Evolutionary conservation across 495 filamentous ascomycete genomes (phyloP), one percentile per base, ranked within the genome.

Genomic region (Immersiella caudata): DNA sequence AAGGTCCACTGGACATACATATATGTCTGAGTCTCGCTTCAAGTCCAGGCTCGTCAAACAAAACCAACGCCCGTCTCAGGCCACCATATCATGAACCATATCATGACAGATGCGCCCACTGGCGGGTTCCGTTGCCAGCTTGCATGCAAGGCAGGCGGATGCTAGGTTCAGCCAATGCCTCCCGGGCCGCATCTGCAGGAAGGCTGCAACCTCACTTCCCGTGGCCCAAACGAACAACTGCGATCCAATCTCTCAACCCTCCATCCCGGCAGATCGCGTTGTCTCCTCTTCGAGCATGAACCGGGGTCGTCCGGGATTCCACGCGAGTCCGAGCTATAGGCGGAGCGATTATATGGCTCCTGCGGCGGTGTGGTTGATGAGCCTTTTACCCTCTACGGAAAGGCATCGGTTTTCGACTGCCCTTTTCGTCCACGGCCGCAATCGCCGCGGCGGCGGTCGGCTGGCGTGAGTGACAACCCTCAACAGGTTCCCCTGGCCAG

Each of bases 241-340:
- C 62, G 51, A 65, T 67, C 57, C 65, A 67, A 54, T 52, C 50
- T 67, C 51, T 67, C 57, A 14, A 36, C 56, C 56, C 65, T 52
- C 63, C 63, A 65, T 65, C 52, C 65, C 65, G 65, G 65, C 58
- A 67, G 65, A 61, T 67, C 57, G 36, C 36, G 26, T 49, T 36
- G 22, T 51, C 50, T 51, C 27, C 40, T 50, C n/a, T 50, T 14
- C 33, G 21, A 51, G 50, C 54, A 54, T 64, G 40, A 64, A 64
- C 61, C 61, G 29, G 63, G 51, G 5, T 46, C 22, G 26, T 55
- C 46, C 24, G 36, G 62, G 11, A 54, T 36, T 57, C 63, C 51
- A 46, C 26, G 26, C 51, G 33, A 65, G 22, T 55, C 62, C 49
- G 26, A 35, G 27, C 52, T 58, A 57, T 56, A 58, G 56, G 29